Evolutionary conservation across 306 rosid species (phyloP).

Genomic region (Pyrus communis): DNA sequence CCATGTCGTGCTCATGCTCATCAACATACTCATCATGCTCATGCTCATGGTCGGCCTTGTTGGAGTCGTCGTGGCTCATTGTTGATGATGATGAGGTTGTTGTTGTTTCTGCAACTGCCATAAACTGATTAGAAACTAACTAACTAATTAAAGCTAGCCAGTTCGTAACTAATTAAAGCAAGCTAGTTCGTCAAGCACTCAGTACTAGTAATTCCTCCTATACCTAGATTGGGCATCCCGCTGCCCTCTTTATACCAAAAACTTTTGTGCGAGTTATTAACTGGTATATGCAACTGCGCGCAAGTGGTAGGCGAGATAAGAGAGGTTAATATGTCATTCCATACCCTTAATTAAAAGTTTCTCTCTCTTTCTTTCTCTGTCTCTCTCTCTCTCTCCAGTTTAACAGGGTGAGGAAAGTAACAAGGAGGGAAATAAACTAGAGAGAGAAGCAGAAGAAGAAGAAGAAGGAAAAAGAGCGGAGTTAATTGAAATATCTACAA

Average conservation of each 20-base stretch:
- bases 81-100: conserved; percentile 20
- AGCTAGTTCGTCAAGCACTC: background rate
- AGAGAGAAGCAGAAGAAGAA: background rate
- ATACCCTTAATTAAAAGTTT: background rate
- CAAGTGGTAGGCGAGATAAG: conserved; percentile 33
- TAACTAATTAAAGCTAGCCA: background rate
- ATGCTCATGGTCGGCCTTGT: background rate
- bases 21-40: conserved; percentile 16
- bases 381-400: background rate
- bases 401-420: background rate
- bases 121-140: conserved; percentile 20
- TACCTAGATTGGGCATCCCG: background rate
- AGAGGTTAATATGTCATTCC: background rate
- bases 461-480: conserved; percentile 13
- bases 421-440: background rate
- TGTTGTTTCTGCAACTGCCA: conserved; percentile 61
- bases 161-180: background rate
- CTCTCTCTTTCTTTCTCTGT: background rate
- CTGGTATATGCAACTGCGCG: background rate
- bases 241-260: conserved; percentile 13
- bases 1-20: conserved; percentile 83
- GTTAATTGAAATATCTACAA: conserved; percentile 71
- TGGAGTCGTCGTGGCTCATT: conserved; percentile 40
- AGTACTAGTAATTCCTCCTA: background rate
- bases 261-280: background rate